Conservation (phyloP, 176 grass and related monocot genomes). For the Oryza meridionalis region DNA sequence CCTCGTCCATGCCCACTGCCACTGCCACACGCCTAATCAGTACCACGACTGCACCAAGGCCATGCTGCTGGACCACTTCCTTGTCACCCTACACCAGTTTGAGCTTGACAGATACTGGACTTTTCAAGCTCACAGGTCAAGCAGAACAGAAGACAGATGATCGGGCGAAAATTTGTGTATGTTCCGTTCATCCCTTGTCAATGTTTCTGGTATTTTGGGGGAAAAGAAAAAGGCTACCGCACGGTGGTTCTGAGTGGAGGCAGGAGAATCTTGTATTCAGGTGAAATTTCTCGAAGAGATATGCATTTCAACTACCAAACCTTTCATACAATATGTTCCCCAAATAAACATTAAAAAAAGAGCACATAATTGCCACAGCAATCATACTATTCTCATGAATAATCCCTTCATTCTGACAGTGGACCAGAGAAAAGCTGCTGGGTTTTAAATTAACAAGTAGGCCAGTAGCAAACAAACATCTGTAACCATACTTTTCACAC, state of each 20-base stretch:
- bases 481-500: conserved; percentile 23
- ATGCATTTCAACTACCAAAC: neutral
- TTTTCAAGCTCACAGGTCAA: neutral
- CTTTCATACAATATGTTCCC: neutral
- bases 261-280: neutral
- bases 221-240: neutral
- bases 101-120: too few relatives aligned
- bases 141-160: neutral
- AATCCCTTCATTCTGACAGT: neutral
- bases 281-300: neutral
- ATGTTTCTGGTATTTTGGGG: neutral
- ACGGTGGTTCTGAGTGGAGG: too few relatives aligned
- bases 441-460: conserved; percentile 20
- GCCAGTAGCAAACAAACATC: conserved; percentile 7
- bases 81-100: too few relatives aligned
- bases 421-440: conserved; percentile 2
- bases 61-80: too few relatives aligned
- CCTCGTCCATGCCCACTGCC: too few relatives aligned
- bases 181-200: too few relatives aligned
- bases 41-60: neutral
- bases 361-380: neutral
- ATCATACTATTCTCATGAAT: conserved; percentile 5
- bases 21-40: neutral
- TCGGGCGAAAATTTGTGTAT: too few relatives aligned
- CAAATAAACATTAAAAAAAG: conserved; percentile 10